Evolutionary conservation across 2,329 filamentous ascomycete genomes (phyloP), one percentile per base, ranked within the genome.

Genomic region (Teratosphaeria viscida): DNA sequence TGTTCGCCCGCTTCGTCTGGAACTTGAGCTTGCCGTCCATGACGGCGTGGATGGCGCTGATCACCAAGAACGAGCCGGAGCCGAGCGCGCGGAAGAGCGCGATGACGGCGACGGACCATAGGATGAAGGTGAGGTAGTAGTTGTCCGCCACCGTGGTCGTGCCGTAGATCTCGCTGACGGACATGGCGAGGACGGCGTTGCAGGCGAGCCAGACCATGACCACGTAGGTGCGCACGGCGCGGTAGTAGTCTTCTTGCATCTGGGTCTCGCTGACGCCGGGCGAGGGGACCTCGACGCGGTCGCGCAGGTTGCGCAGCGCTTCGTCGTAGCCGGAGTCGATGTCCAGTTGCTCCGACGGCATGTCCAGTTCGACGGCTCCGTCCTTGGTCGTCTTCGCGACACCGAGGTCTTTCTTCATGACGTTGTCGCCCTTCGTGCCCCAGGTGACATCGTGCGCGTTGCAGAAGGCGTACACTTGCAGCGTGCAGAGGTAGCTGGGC

Each of bases 401-500:
- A 59, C 94, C 94, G 0, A 99, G 85, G 72, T 99, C 95, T 7
- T 89, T 96, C 74, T 90, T 87, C 68, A 94, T 87, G 39, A 95
- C 85, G 74, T 99, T 99, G 81, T 99, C 94, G 60, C 94, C 94
- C 77, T 99, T 99, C 54, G 94, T 99, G 53, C 94, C 94, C 94
- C 94, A 99, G 0, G 92, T 95, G 23, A 99, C 91, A 73, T 99
- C 94, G 82, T 99, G 94, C 0, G 92, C 95, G 78, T 99, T 99
- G 80, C 94, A 97, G 76, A 99, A 99, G 52, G 94, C 94, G 76
- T 99, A 99, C 23, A 97, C 91, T 75, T 99, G 94, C 2, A 99
- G 82, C 0, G 90, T 97, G 78, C 94, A 97, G 75, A 99, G 95
- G 78, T 97, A 99, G 47, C 82, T 87, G 0, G 94, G 94, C 39